Percentiles rank a stretch among this genome's conserved stretches.
Evolutionary conservation across 2,329 filamentous ascomycete species (phyloP).

Genomic region (Botrytis elliptica): DNA sequence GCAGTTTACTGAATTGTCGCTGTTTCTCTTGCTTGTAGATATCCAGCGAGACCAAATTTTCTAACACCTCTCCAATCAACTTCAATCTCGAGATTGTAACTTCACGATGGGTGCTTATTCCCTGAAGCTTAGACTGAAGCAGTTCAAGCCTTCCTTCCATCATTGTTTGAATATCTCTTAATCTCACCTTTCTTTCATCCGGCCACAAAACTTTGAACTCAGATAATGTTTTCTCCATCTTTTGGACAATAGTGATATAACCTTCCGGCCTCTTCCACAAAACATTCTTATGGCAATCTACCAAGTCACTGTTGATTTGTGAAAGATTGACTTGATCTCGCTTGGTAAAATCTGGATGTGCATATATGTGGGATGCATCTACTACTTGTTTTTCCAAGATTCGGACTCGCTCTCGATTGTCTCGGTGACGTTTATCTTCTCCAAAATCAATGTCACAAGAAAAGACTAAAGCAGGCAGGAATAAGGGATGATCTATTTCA

Average conservation of each 20-base stretch:
- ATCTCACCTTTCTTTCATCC: background rate
- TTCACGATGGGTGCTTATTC: slow-evolving; percentile 15
- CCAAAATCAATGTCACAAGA: background rate
- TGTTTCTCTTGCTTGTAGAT: slow-evolving; percentile 16
- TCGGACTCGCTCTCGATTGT: background rate
- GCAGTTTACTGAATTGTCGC: no score
- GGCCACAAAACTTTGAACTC: background rate
- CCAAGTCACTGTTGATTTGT: background rate
- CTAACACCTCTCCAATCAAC: slow-evolving; percentile 9
- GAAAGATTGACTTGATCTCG: background rate
- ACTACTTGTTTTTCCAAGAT: background rate
- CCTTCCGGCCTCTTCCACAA: background rate
- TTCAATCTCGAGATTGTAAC: slow-evolving; percentile 20
- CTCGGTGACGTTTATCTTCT: background rate
- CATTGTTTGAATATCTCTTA: background rate
- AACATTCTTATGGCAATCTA: background rate
- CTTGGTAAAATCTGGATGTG: background rate
- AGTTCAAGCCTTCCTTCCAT: background rate
- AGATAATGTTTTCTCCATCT: accelerated
- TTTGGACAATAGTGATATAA: background rate
- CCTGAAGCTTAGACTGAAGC: background rate
- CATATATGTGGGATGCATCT: background rate
- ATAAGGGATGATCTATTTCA: background rate
- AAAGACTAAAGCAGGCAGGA: background rate
- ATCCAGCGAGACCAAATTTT: slow-evolving; percentile 18